Evolutionary conservation across 2,329 filamentous ascomycete genomes (phyloP).

Genomic region (Cercospora berteroae): DNA sequence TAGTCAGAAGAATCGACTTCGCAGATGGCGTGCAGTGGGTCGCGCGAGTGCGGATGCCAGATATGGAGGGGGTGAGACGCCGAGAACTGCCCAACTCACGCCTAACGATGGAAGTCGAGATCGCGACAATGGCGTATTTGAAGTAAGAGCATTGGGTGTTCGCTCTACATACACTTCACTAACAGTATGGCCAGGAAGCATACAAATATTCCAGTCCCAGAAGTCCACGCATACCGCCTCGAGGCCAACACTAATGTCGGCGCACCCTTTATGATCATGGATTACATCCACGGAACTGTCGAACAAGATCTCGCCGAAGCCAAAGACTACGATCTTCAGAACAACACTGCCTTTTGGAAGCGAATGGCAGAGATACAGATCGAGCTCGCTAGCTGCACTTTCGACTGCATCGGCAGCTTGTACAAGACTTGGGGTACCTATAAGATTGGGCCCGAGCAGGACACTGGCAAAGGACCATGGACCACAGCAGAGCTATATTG

Average conservation of each 20-base stretch:
- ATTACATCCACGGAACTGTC: slow-evolving; percentile 6
- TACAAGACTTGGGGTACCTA: too few species aligned
- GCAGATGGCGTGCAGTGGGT: not conserved
- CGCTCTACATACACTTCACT: not conserved
- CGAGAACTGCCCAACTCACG: not conserved
- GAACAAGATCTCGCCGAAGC: not conserved
- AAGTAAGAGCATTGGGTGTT: not conserved
- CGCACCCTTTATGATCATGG: slow-evolving; percentile 2
- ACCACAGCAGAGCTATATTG: not conserved
- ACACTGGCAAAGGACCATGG: slow-evolving; percentile 14
- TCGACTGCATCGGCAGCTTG: not conserved
- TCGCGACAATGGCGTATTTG: not conserved
- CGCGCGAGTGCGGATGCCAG: not conserved
- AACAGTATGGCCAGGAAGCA: not conserved
- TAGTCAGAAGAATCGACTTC: not conserved
- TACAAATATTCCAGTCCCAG: slow-evolving; percentile 1
- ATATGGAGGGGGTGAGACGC: too few species aligned
- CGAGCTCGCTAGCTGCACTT: not conserved
- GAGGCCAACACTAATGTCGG: not conserved
- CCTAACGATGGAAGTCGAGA: not conserved
- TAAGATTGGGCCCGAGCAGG: slow-evolving; percentile 6
- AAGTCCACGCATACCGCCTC: not conserved
- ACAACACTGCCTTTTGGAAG: slow-evolving; percentile 1
- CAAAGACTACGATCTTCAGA: not conserved
- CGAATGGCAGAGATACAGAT: slow-evolving; percentile 6